Evolutionary conservation across 441 rosid species (phyloP), one percentile per base, ranked within the genome.

Genomic region (Pelargonium exstipulatum): DNA sequence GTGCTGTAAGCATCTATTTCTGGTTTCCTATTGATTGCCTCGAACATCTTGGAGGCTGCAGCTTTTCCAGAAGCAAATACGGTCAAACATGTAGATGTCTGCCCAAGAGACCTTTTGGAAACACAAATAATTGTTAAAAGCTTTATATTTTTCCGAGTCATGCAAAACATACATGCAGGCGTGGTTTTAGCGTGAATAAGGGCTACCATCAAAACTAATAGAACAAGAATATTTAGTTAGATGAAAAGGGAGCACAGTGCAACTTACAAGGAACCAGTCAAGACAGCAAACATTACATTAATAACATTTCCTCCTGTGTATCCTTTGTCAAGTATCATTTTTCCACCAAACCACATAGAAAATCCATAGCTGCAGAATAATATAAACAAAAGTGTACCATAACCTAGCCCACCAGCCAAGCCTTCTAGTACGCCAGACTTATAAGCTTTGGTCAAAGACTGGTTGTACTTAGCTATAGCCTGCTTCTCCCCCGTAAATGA

Each of bases 31-130:
- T 85, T 67, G 43, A 91, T 91, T 5, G 90, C 86, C 73, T 91
- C 84, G 35, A 87, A 89, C 91, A 91, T 91, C 83, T 91, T 90
- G 65, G 78, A 90, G 0, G 96, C 94, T 0, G 88, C 96, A n/a
- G 88, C 89, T 76, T 81, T 85, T 60, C 94, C 94, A 2, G 88
- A 73, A 17, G 88, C 88, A 76, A 87, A 90, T 26, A 87, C 81
- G 60, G 80, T 85, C 72, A 88, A 9, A 69, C 77, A 71, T 12
- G 90, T 92, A 42, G 88, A 84, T 61, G 95, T 83, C 75, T 91
- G 93, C 9, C 97, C 91, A 64, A 91, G 46, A 5, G 91, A 78
- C 85, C 91, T 89, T 73, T 53, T 51, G 40, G 65, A 66, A 66
- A 22, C 49, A 69, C n/a, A 71, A 9, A 7, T 62, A 22, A 66